Evolutionary conservation across 2,329 filamentous ascomycete genomes (phyloP).

Genomic region (Alternaria novae-zelandiae): DNA sequence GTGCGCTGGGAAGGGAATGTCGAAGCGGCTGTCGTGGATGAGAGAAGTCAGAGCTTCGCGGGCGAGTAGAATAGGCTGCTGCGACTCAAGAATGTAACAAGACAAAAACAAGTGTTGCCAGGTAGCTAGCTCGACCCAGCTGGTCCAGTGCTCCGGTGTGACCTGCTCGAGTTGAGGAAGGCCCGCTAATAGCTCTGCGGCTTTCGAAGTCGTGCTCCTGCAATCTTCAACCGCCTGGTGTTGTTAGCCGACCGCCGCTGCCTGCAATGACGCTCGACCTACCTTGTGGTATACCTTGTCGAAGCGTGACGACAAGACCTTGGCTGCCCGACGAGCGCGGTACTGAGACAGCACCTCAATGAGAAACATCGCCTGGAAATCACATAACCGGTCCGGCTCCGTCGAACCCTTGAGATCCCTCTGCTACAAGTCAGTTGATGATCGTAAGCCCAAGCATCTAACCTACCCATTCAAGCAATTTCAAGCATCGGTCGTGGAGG

Average conservation of each 20-base stretch:
- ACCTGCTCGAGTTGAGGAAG: slow-evolving; percentile 25
- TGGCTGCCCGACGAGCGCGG: slow-evolving; percentile 48
- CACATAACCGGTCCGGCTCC: slow-evolving; percentile 44
- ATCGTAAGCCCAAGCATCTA: not conserved
- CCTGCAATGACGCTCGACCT: not conserved
- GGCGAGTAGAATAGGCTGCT: slow-evolving; percentile 44
- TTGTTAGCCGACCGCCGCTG: slow-evolving; percentile 13
- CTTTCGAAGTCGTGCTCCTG: slow-evolving; percentile 19
- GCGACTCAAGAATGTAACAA: slow-evolving; percentile 52
- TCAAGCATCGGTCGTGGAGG: slow-evolving; percentile 52
- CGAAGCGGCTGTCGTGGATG: slow-evolving; percentile 27
- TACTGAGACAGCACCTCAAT: slow-evolving; percentile 53
- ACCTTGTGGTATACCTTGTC: slow-evolving; percentile 46
- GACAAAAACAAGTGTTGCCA: slow-evolving; percentile 49
- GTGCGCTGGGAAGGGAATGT: slow-evolving; percentile 49
- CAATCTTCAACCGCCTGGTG: slow-evolving; percentile 30
- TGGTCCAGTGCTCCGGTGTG: slow-evolving; percentile 37
- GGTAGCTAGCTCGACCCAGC: slow-evolving; percentile 41
- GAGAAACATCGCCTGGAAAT: slow-evolving; percentile 54
- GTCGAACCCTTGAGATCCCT: slow-evolving; percentile 32
- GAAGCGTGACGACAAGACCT: slow-evolving; percentile 48
- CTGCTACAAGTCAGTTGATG: slow-evolving; percentile 29
- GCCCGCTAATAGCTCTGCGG: slow-evolving; percentile 23
- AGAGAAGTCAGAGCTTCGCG: slow-evolving; percentile 27
- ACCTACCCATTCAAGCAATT: slow-evolving; percentile 47